Percentiles rank a stretch among this genome's conserved stretches.
phyloP scores from a whole-genome alignment of 2,329 filamentous ascomycete genomes.

The Ophiocordyceps camponoti-rufipedis region DNA sequence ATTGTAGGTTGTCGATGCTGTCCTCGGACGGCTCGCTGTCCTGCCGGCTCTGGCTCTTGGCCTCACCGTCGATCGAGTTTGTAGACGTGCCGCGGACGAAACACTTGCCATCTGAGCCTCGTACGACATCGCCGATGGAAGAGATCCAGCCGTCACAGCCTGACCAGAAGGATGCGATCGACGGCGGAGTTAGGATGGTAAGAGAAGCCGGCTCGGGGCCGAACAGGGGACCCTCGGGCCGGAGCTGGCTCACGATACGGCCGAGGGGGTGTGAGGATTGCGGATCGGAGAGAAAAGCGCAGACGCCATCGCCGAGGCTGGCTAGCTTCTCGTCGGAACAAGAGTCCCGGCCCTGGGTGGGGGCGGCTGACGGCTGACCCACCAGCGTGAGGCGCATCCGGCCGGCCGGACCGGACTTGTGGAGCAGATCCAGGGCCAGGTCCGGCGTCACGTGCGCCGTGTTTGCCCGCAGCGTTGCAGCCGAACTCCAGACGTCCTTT shows the following conservation, averaged over 20 bases:
- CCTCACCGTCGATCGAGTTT: neutral
- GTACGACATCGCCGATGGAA: neutral
- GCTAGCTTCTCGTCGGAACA: neutral
- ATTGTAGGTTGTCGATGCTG: neutral
- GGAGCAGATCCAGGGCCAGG: neutral
- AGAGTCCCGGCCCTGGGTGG: neutral
- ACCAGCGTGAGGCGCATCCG: neutral
- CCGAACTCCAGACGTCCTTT: neutral
- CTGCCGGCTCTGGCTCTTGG: neutral
- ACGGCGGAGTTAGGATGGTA: neutral
- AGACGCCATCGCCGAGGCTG: neutral
- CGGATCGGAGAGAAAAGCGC: neutral
- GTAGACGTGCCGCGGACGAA: neutral
- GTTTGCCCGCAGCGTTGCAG: neutral
- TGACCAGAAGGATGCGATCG: neutral
- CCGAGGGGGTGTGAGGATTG: neutral
- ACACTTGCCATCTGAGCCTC: neutral
- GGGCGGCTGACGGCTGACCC: neutral
- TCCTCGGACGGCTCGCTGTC: neutral
- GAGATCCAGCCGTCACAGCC: neutral
- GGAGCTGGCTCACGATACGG: neutral
- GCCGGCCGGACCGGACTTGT: neutral
- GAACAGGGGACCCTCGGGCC: conserved; percentile 1
- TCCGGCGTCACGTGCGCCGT: conserved; percentile 1
- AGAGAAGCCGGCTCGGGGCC: neutral